Percentiles rank a stretch among this genome's conserved stretches.
These are phyloP conservation scores for Diutina siamensis DNA, from an alignment of 1,139 yeast genomes.

Conservation along the genomic window DNA sequence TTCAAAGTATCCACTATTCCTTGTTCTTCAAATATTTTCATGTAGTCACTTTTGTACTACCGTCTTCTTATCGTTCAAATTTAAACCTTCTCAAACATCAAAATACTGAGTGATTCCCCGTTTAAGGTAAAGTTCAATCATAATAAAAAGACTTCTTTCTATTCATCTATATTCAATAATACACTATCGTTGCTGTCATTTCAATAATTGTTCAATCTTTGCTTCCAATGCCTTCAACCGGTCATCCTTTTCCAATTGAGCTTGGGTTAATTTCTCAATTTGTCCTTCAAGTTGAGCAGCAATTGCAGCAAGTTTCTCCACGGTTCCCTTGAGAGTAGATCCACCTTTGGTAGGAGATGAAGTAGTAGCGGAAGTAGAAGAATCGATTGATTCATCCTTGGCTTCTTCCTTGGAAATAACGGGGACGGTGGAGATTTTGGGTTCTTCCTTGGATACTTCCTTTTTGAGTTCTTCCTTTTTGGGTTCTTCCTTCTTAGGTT, in stretches of 20 bases:
- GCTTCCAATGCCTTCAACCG: conserved; percentile 35
- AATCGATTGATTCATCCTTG: conserved; percentile 4
- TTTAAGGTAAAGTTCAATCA: too few species aligned
- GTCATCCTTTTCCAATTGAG: conserved; percentile 53
- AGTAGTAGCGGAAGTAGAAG: conserved; percentile 2
- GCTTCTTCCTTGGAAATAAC: conserved; percentile 2
- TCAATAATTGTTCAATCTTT: conserved; percentile 29
- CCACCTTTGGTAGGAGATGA: conserved; percentile 10
- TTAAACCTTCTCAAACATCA: too few species aligned
- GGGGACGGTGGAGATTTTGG: too few species aligned
- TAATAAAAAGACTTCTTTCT: too few species aligned
- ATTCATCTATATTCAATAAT: neutral
- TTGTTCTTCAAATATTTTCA: too few species aligned
- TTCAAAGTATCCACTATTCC: too few species aligned
- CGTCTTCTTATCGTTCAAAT: too few species aligned
- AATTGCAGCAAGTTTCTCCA: conserved; percentile 44
- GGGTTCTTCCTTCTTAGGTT: conserved; percentile 8
- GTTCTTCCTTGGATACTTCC: conserved; percentile 7
- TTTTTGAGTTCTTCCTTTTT: conserved; percentile 9
- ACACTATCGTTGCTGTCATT: conserved; percentile 6
- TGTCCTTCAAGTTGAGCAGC: conserved; percentile 35
- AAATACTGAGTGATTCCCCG: too few species aligned
- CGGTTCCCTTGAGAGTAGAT: conserved; percentile 55
- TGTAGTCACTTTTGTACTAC: too few species aligned
- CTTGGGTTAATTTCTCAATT: conserved; percentile 37